A percentile compares a stretch with the other conserved stretches of the same genome.
These are phyloP conservation scores for Aureobasidium sp. DNA, from an alignment of 2,329 filamentous ascomycete species.

Conservation along the genomic window DNA sequence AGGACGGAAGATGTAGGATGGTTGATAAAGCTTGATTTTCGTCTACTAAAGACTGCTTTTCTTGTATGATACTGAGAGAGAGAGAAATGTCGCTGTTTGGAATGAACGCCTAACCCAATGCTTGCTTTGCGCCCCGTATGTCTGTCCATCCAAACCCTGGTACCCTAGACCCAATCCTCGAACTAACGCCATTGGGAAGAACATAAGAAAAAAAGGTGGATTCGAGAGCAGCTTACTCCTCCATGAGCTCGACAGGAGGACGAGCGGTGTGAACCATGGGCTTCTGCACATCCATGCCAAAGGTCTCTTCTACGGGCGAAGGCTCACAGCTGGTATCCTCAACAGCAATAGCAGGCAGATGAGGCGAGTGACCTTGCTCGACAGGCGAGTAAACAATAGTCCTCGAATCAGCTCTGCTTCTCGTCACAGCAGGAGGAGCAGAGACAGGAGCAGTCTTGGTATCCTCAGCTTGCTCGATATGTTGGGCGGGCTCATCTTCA, in stretches of 20 bases:
- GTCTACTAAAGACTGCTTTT: neutral
- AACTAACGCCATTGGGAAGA: neutral
- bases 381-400: constrained; percentile 56
- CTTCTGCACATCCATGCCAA: constrained; percentile 33
- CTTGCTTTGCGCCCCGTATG: neutral
- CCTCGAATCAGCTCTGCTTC: constrained; percentile 42
- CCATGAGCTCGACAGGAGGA: constrained; percentile 50
- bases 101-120: neutral
- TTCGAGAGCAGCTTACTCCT: constrained; percentile 17
- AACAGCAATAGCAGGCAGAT: constrained; percentile 54
- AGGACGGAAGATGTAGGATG: neutral
- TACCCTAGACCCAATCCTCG: neutral
- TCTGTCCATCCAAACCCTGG: neutral
- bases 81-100: neutral
- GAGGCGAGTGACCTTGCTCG: constrained; percentile 51
- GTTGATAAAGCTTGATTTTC: neutral
- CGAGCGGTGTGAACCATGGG: constrained; percentile 44
- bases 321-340: constrained; percentile 48
- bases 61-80: neutral
- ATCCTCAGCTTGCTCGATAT: neutral
- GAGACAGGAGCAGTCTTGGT: neutral
- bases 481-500: neutral
- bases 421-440: neutral
- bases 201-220: neutral
- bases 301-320: constrained; percentile 37